phyloP scores from a whole-genome alignment of 1,284 basidiomycete species.

The Gymnopus androsaceus region DNA sequence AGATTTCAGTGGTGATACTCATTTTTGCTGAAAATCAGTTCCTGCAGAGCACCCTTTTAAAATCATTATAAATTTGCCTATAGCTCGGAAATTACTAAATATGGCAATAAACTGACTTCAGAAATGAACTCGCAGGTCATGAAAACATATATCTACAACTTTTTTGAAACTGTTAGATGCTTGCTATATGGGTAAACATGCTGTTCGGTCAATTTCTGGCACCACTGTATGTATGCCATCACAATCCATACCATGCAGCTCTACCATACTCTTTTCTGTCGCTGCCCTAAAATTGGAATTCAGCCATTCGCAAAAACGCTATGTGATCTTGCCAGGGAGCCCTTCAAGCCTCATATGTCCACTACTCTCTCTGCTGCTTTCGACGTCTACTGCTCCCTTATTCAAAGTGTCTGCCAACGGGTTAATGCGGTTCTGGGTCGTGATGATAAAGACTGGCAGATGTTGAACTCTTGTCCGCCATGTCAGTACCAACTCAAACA shows the following conservation, averaged over 20 bases:
- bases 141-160: no score
- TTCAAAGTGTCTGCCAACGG: conserved; percentile 11
- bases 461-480: conserved; percentile 29
- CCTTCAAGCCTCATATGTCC: conserved; percentile 16
- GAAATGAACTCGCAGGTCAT: no score
- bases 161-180: no score
- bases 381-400: conserved; percentile 33
- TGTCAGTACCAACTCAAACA: conserved; percentile 29
- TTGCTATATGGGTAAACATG: no score
- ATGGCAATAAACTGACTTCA: no score
- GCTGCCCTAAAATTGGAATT: conserved; percentile 10
- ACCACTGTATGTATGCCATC: no score
- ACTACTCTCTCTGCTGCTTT: conserved; percentile 30
- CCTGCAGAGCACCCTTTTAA: no score
- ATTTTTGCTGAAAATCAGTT: no score
- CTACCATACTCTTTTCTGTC: conserved; percentile 3
- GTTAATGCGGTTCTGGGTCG: conserved; percentile 25
- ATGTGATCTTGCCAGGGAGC: conserved; percentile 6
- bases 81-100: no score
- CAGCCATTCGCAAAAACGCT: conserved; percentile 19
- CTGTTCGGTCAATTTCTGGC: no score
- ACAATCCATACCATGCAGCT: conserved; percentile 7
- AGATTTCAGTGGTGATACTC: no score
- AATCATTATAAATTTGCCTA: no score
- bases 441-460: conserved; percentile 26